phyloP scores from a whole-genome alignment of 768 basidiomycete species.

The Russula olivacea region DNA sequence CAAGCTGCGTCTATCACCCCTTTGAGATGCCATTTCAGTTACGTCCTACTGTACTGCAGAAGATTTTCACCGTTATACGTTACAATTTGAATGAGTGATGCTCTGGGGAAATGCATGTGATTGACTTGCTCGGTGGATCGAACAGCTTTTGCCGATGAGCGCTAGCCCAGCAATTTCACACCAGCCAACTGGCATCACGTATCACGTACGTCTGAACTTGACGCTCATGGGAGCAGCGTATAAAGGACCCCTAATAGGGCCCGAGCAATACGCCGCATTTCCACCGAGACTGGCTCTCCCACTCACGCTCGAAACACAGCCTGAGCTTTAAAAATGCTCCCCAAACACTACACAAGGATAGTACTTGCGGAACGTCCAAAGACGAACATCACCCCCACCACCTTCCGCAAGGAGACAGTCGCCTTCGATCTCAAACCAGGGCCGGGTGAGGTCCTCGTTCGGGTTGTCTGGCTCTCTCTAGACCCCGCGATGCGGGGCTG shows the following conservation, averaged over 20 bases:
- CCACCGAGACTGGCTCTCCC: background rate
- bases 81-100: too few species aligned
- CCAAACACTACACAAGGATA: constrained; percentile 49
- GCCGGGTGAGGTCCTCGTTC: constrained; percentile 58
- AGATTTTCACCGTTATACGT: too few species aligned
- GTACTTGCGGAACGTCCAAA: constrained; percentile 71
- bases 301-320: too few species aligned
- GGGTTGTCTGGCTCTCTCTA: constrained; percentile 69
- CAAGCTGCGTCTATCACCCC: too few species aligned
- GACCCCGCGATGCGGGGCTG: constrained; percentile 92
- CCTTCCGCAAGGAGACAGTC: constrained; percentile 59
- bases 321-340: background rate
- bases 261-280: background rate
- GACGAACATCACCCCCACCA: constrained; percentile 62
- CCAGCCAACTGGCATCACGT: too few species aligned
- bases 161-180: too few species aligned
- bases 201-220: too few species aligned
- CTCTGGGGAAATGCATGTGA: too few species aligned
- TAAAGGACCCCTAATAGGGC: background rate
- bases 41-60: too few species aligned
- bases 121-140: too few species aligned
- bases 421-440: constrained; percentile 52
- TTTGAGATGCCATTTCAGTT: too few species aligned
- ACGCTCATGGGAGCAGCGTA: background rate
- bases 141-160: too few species aligned